Conservation (phyloP, 176 grass and related monocot genomes). For the Tillandsia leiboldiana region DNA sequence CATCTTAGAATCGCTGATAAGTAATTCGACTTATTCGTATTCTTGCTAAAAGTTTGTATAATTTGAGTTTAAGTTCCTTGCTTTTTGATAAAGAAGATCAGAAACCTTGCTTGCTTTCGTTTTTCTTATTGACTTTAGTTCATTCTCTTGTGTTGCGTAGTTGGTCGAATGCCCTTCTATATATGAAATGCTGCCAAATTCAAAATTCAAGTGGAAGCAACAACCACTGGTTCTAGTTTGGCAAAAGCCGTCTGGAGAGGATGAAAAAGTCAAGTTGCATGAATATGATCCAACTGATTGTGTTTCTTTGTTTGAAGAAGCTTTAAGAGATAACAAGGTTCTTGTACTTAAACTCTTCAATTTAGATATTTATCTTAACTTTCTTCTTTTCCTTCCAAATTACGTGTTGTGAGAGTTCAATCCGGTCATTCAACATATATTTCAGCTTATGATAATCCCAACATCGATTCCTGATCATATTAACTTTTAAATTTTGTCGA, state of each 20-base stretch:
- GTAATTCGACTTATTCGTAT: no score
- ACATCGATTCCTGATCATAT: no score
- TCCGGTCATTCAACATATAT: no score
- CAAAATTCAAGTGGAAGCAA: slow-evolving; percentile 59
- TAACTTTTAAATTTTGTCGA: no score
- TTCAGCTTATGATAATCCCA: no score
- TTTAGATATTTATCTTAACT: no score
- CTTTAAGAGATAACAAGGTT: slow-evolving; percentile 86
- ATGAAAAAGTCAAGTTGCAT: slow-evolving; percentile 39
- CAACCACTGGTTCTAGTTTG: slow-evolving; percentile 69
- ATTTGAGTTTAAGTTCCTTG: neutral
- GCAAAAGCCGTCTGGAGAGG: slow-evolving; percentile 54
- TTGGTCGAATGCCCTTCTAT: slow-evolving; percentile 86
- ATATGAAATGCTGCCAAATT: slow-evolving; percentile 85
- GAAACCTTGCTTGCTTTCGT: no score
- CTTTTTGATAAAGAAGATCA: neutral
- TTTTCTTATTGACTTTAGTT: neutral
- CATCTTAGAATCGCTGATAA: no score
- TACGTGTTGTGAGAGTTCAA: no score
- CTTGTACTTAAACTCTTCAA: neutral
- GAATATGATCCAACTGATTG: slow-evolving; percentile 50
- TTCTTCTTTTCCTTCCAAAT: no score
- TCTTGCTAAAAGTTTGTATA: no score
- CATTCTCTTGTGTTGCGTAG: slow-evolving; percentile 26
- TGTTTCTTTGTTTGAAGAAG: slow-evolving; percentile 83